These are phyloP conservation scores for Vickermania ingenoplastis DNA, from an alignment of 208 protist genomes.

Conservation along the genomic window DNA sequence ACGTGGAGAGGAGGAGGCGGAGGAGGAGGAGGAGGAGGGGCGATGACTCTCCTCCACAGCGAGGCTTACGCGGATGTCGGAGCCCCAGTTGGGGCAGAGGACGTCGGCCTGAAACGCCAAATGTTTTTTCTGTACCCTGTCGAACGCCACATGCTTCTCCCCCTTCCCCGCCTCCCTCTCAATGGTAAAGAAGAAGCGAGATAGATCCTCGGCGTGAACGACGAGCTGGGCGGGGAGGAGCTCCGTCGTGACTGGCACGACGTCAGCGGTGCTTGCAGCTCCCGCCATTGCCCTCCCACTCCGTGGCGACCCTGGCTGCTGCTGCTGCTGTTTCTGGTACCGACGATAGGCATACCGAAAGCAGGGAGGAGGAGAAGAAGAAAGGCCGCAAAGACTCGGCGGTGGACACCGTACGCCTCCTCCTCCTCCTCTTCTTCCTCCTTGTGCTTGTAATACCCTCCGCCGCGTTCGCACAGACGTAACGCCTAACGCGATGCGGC, in stretches of 20 bases:
- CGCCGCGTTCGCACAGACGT: too few species aligned
- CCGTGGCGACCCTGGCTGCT: neutral
- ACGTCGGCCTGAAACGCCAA: conserved; percentile 10
- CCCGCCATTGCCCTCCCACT: neutral
- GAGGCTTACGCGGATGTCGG: conserved; percentile 29
- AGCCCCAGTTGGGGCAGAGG: conserved; percentile 24
- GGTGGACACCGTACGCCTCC: too few species aligned
- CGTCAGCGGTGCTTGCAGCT: neutral
- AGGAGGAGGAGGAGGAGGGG: neutral
- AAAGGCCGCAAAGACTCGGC: neutral
- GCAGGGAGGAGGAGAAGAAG: neutral
- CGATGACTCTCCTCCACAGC: conserved; percentile 8
- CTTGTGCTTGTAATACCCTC: too few species aligned
- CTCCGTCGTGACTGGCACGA: neutral
- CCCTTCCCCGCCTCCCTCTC: neutral
- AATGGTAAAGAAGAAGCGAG: neutral
- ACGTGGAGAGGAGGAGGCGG: neutral
- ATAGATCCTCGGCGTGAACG: neutral
- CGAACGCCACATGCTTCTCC: neutral
- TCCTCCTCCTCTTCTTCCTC: too few species aligned
- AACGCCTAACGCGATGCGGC: too few species aligned
- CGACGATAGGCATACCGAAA: too few species aligned
- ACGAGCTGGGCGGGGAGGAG: neutral
- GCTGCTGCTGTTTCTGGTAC: too few species aligned
- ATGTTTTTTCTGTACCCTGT: conserved; percentile 1